A percentile compares a stretch with the other conserved stretches of the same genome.
Evolutionary conservation across 2,329 filamentous ascomycete genomes (phyloP).

Genomic region (Calonectria hawksworthii): DNA sequence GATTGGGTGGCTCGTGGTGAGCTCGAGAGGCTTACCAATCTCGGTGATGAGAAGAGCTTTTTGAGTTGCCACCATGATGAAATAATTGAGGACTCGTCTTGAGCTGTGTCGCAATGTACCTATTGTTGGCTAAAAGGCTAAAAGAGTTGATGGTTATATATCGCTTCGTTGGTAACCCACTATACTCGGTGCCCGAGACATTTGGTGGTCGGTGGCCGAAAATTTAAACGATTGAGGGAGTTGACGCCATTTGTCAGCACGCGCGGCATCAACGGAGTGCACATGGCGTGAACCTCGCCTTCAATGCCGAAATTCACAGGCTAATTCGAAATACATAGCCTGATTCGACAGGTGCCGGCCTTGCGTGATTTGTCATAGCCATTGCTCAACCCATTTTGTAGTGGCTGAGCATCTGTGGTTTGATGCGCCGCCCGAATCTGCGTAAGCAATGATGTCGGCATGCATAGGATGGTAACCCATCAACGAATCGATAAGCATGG

Average conservation of each 20-base stretch:
- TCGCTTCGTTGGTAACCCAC: neutral
- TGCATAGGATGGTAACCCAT: neutral
- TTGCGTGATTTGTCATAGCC: neutral
- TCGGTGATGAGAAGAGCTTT: neutral
- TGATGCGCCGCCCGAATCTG: neutral
- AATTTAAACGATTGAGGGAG: neutral
- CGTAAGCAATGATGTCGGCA: neutral
- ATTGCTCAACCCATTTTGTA: neutral
- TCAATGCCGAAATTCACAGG: neutral
- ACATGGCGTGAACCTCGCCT: neutral
- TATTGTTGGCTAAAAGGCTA: neutral
- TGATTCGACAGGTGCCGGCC: too few relatives aligned
- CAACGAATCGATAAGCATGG: neutral
- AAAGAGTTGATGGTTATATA: neutral
- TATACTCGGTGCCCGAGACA: neutral
- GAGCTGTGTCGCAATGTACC: neutral
- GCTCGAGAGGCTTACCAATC: neutral
- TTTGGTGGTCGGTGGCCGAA: neutral
- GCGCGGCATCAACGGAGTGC: neutral
- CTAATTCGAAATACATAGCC: neutral
- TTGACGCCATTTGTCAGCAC: neutral
- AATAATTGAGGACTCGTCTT: neutral
- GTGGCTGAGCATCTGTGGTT: neutral
- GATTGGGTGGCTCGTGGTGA: neutral
- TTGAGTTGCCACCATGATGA: neutral